A percentile compares a stretch with the other conserved stretches of the same genome.
These are phyloP conservation scores for Fusarium dimerum DNA, from an alignment of 2,329 filamentous ascomycete genomes.

Conservation along the genomic window DNA sequence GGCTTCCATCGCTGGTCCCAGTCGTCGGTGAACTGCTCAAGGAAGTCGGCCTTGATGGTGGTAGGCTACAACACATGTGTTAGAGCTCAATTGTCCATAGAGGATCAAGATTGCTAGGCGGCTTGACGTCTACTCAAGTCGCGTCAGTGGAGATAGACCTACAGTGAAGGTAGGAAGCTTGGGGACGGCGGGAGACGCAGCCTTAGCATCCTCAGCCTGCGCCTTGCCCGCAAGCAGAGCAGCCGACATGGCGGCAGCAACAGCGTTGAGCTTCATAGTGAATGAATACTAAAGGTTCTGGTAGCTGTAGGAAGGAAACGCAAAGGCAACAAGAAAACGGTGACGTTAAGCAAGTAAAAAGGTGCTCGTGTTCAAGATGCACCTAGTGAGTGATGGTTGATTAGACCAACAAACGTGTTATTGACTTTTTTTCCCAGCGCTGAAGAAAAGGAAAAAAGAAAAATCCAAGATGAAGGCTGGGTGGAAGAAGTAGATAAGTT, in stretches of 20 bases:
- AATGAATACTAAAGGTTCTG: constrained; percentile 49
- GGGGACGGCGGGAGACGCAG: constrained; percentile 53
- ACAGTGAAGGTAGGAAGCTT: constrained; percentile 86
- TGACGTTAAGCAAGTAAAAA: constrained; percentile 7
- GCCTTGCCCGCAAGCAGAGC: constrained; percentile 70
- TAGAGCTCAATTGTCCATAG: constrained; percentile 24
- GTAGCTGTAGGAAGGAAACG: constrained; percentile 5
- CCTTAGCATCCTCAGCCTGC: constrained; percentile 68
- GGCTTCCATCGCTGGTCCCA: constrained; percentile 94
- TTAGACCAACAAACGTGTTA: constrained; percentile 4
- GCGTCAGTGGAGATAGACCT: constrained; percentile 42
- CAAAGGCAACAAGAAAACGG: constrained; percentile 7
- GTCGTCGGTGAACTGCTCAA: constrained; percentile 97
- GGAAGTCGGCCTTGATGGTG: constrained; percentile 85
- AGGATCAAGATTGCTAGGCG: neutral
- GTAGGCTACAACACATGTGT: constrained; percentile 67
- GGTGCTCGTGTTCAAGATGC: constrained; percentile 2
- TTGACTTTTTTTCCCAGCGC: constrained; percentile 25
- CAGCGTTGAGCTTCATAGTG: constrained; percentile 83
- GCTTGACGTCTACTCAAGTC: constrained; percentile 2
- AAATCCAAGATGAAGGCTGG: constrained; percentile 32
- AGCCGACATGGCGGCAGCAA: constrained; percentile 74
- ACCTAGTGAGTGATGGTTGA: constrained; percentile 3
- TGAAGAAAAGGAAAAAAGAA: constrained; percentile 26
- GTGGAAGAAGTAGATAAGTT: constrained; percentile 15